These are phyloP conservation scores for Babesia ovata DNA, from an alignment of 169 alveolate genomes.

Conservation along the genomic window DNA sequence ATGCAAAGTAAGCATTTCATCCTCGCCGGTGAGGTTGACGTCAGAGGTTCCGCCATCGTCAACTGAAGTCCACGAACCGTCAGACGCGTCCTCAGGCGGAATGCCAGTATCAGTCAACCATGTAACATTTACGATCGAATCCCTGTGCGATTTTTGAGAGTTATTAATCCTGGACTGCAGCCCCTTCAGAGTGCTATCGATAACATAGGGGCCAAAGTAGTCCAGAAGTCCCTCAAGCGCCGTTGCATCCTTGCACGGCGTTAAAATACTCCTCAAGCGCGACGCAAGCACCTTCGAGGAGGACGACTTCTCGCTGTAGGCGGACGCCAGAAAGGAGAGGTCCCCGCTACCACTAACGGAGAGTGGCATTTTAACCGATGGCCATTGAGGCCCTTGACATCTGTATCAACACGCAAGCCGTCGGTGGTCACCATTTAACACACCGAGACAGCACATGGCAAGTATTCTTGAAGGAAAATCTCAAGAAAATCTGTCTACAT, in stretches of 20 bases:
- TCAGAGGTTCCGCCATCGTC: not conserved
- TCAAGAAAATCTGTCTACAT: too few relatives aligned
- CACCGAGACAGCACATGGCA: too few relatives aligned
- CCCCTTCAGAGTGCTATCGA: not conserved
- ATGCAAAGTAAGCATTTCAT: too few relatives aligned
- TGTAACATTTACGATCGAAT: constrained; percentile 20
- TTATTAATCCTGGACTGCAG: constrained; percentile 2
- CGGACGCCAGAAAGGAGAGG: constrained; percentile 19
- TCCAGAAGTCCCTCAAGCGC: constrained; percentile 10
- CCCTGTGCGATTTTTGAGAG: not conserved
- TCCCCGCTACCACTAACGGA: constrained; percentile 7
- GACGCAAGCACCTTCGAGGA: constrained; percentile 19
- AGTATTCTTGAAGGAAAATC: too few relatives aligned
- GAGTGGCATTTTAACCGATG: constrained; percentile 6
- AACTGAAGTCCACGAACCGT: not conserved
- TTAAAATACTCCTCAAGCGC: constrained; percentile 10
- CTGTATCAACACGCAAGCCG: too few relatives aligned
- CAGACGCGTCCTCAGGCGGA: not conserved
- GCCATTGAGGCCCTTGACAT: too few relatives aligned
- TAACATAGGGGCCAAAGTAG: constrained; percentile 5
- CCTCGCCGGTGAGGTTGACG: too few relatives aligned
- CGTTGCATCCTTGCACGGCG: constrained; percentile 16
- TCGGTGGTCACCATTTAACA: too few relatives aligned
- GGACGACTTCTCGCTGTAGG: constrained; percentile 1
- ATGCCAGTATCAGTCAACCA: not conserved